Percentiles rank a stretch among this genome's conserved stretches.
These are phyloP conservation scores for Magnusiomyces tetraspermus DNA, from an alignment of 1,139 yeast genomes.

Conservation along the genomic window DNA sequence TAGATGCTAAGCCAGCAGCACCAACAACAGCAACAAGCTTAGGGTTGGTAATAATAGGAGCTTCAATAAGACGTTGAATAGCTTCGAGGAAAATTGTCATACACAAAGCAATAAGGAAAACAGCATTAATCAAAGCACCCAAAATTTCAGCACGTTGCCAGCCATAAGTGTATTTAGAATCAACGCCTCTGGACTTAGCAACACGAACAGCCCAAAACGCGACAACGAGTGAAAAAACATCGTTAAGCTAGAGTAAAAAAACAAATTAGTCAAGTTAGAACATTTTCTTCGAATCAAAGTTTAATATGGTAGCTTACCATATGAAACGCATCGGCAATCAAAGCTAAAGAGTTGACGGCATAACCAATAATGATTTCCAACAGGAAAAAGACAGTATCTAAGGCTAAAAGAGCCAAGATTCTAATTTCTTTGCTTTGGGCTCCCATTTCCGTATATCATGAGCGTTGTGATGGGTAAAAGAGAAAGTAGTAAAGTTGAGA, in stretches of 20 bases:
- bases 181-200: slow-evolving; percentile 73
- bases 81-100: slow-evolving; percentile 90
- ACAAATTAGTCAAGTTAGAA: neutral
- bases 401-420: slow-evolving; percentile 57
- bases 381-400: slow-evolving; percentile 78
- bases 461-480: too few species aligned
- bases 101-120: slow-evolving; percentile 82
- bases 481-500: too few species aligned
- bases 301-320: slow-evolving; percentile 42
- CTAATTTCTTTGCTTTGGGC: slow-evolving; percentile 54
- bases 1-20: slow-evolving; percentile 68
- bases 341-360: slow-evolving; percentile 82
- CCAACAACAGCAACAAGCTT: slow-evolving; percentile 76
- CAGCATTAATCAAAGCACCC: slow-evolving; percentile 94
- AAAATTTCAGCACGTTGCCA: slow-evolving; percentile 95
- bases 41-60: slow-evolving; percentile 72
- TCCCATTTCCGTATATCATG: neutral
- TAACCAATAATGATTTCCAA: slow-evolving; percentile 76
- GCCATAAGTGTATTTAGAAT: slow-evolving; percentile 84
- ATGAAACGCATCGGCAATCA: slow-evolving; percentile 93
- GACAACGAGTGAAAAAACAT: slow-evolving; percentile 76
- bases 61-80: slow-evolving; percentile 74
- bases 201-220: slow-evolving; percentile 96
- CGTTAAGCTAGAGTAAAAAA: slow-evolving; percentile 45
- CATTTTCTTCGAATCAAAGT: neutral